Evolutionary conservation across 2,329 filamentous ascomycete genomes (phyloP).

Genomic region (Ascochyta lentis): DNA sequence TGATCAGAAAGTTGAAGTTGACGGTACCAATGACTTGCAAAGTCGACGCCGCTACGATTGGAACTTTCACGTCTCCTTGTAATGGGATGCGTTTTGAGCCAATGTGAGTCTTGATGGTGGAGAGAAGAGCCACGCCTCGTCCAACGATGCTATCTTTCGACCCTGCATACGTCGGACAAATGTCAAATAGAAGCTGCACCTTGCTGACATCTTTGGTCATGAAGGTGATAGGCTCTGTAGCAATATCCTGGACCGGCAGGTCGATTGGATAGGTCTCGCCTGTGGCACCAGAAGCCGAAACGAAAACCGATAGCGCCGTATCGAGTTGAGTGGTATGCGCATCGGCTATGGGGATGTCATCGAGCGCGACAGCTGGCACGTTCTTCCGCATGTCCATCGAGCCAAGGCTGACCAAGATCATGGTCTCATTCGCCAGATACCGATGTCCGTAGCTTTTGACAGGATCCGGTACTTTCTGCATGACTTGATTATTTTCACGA

Average conservation of each 20-base stretch:
- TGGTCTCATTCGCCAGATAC: slow-evolving; percentile 86
- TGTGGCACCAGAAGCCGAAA: slow-evolving; percentile 82
- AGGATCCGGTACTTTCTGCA: slow-evolving; percentile 69
- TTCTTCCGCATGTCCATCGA: slow-evolving; percentile 93
- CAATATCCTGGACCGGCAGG: slow-evolving; percentile 89
- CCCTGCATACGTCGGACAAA: slow-evolving; percentile 93
- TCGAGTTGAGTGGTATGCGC: slow-evolving; percentile 94
- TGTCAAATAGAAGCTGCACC: slow-evolving; percentile 91
- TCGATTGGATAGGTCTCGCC: slow-evolving; percentile 92
- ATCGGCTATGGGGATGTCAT: slow-evolving; percentile 84
- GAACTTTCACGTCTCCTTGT: slow-evolving; percentile 90
- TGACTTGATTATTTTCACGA: slow-evolving; percentile 44
- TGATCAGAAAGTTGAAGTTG: slow-evolving; percentile 95
- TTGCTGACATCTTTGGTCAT: slow-evolving; percentile 77
- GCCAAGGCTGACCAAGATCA: slow-evolving; percentile 90
- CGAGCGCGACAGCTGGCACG: slow-evolving; percentile 80
- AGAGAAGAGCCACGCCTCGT: slow-evolving; percentile 85
- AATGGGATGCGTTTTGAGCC: slow-evolving; percentile 88
- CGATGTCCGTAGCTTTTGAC: slow-evolving; percentile 96
- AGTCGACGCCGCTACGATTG: slow-evolving; percentile 80
- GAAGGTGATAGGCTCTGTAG: slow-evolving; percentile 92
- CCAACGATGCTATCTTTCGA: slow-evolving; percentile 81
- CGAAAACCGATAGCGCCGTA: slow-evolving; percentile 88
- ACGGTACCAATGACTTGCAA: slow-evolving; percentile 92
- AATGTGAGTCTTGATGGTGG: slow-evolving; percentile 80